Evolutionary conservation across 169 alveolate genomes (phyloP).

Genomic region (Ichthyophthirius multifiliis): DNA sequence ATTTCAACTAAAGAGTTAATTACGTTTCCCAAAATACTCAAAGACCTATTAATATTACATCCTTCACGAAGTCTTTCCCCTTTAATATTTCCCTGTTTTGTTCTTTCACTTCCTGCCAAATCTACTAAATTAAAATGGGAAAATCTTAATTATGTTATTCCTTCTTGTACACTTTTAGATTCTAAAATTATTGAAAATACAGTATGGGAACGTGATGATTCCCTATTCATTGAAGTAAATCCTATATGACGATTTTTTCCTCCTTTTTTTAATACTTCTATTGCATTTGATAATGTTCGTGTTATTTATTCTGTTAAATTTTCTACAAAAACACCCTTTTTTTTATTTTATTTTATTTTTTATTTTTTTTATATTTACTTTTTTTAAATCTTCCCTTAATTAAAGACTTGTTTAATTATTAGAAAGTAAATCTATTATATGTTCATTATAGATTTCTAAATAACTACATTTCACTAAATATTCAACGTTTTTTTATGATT

Average conservation of each 20-base stretch:
- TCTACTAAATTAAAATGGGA: slow-evolving; percentile 67
- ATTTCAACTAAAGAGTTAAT: slow-evolving; percentile 65
- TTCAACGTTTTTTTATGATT: slow-evolving; percentile 39
- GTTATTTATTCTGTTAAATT: slow-evolving; percentile 72
- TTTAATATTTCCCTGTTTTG: slow-evolving; percentile 52
- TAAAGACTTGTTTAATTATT: too few species aligned
- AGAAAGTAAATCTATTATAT: slow-evolving; percentile 84
- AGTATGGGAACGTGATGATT: slow-evolving; percentile 78
- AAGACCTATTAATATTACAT: slow-evolving; percentile 58
- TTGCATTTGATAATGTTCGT: slow-evolving; percentile 53
- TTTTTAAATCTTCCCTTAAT: neutral
- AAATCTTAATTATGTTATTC: slow-evolving; percentile 40
- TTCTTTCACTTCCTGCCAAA: slow-evolving; percentile 74
- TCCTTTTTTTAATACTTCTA: slow-evolving; percentile 70
- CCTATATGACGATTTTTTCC: slow-evolving; percentile 75
- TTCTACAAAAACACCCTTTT: slow-evolving; percentile 82
- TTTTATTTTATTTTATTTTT: slow-evolving; percentile 40
- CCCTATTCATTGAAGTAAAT: slow-evolving; percentile 78
- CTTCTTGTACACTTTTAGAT: slow-evolving; percentile 16
- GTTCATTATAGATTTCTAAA: slow-evolving; percentile 87
- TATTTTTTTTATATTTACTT: neutral
- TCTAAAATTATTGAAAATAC: slow-evolving; percentile 38
- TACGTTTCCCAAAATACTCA: slow-evolving; percentile 62
- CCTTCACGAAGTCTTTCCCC: slow-evolving; percentile 74
- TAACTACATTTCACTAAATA: slow-evolving; percentile 66